Evolutionary conservation across 2,329 filamentous ascomycete genomes (phyloP), one percentile per base, ranked within the genome.

Genomic region (Alternaria consortialis): DNA sequence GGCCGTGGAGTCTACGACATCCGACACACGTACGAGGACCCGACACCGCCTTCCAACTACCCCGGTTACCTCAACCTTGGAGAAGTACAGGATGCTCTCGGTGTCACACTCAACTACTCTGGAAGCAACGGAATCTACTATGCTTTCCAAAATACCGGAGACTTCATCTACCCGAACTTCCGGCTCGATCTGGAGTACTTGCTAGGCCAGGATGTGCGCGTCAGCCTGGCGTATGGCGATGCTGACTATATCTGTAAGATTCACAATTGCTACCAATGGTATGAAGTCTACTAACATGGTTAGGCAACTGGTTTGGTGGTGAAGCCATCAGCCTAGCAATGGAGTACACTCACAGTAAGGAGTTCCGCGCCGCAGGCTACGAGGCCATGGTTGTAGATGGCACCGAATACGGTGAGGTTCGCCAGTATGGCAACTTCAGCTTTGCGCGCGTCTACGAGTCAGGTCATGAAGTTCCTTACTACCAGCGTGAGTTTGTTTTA

Each of bases 91-190:
- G 73, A 84, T 20, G 85, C 86, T 1, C 83, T 92, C 23, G 89
- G 89, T 12, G 84, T 89, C 1, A 85, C 85, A 7, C 74, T 90
- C 53, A 89, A 90, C 73, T 89, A 83, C 70, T 86, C 87, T 0
- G 78, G 77, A 20, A 87, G 83, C 71, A 66, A 70, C 20, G 77
- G 80, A 8, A 82, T 89, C 12, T 80, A 83, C 71, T 82, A 74
- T 64, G 81, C 80, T 39, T 85, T 86, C 79, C 82, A 85, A 54
- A 77, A 80, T 60, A 83, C 82, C 3, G 85, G 84, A 43, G 72
- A 75, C 31, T 88, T 87, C 64, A 85, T 88, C 53, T 89, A 88
- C 69, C 85, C 86, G 15, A 86, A 86, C 65, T 85, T 88, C 69
- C 80, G 77, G 20, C 65, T 72, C 25, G 79, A 82, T 58, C 59